Evolutionary conservation across 306 rosid genomes (phyloP).

Genomic region (Cicer yamashitae): DNA sequence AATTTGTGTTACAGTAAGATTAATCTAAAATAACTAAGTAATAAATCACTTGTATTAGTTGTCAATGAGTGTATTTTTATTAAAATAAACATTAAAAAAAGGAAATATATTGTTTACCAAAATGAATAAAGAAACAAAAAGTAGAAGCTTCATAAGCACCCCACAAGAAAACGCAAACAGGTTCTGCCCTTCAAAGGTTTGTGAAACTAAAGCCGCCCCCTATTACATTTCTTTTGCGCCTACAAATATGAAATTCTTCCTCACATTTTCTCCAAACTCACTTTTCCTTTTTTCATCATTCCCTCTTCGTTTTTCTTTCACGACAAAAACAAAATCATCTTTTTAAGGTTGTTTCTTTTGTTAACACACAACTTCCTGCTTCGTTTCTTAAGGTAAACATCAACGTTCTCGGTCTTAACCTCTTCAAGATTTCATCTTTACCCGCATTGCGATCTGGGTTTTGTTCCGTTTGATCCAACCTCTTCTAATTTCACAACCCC

Average conservation of each 20-base stretch:
- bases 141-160: conserved; percentile 64
- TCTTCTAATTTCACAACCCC: conserved; percentile 33
- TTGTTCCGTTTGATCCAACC: conserved; percentile 51
- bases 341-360: conserved; percentile 45
- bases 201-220: conserved; percentile 51
- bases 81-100: too few relatives aligned
- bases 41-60: too few relatives aligned
- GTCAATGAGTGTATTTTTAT: too few relatives aligned
- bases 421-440: conserved; percentile 29
- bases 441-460: conserved; percentile 43
- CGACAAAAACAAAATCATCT: background rate
- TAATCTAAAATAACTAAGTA: too few relatives aligned
- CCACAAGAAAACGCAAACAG: conserved; percentile 60
- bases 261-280: conserved; percentile 47
- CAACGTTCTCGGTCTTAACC: conserved; percentile 26
- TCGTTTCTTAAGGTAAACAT: conserved; percentile 48
- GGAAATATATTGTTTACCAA: background rate
- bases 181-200: conserved; percentile 47
- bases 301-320: conserved; percentile 34
- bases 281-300: conserved; percentile 39
- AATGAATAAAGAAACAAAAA: conserved; percentile 27
- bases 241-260: conserved; percentile 66
- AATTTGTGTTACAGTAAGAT: too few relatives aligned
- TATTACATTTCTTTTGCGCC: conserved; percentile 37
- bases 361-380: conserved; percentile 15